Evolutionary conservation across 495 filamentous ascomycete species (phyloP).

Genomic region (Penicillium ochrochloron): DNA sequence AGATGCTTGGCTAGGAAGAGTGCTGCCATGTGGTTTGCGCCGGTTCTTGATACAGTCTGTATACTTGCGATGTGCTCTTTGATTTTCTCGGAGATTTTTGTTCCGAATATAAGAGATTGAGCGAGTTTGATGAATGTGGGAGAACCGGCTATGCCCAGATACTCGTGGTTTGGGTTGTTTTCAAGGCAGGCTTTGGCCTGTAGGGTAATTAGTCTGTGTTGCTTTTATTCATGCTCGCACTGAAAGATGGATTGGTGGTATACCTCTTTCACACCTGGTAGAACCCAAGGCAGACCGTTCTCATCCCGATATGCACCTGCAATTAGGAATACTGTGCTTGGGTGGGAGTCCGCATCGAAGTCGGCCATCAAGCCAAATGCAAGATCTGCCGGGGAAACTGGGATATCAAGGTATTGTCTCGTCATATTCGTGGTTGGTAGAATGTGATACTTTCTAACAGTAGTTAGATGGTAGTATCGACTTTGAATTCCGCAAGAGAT

Average conservation of each 20-base stretch:
- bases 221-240: background rate
- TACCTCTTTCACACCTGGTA: slow-evolving; percentile 17
- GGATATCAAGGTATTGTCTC: slow-evolving; percentile 4
- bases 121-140: slow-evolving; percentile 6
- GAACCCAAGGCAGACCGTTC: slow-evolving; percentile 10
- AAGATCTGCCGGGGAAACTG: slow-evolving; percentile 8
- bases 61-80: slow-evolving; percentile 11
- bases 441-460: background rate
- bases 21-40: slow-evolving; percentile 77
- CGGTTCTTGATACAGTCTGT: slow-evolving; percentile 83
- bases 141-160: slow-evolving; percentile 13
- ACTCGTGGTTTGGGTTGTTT: slow-evolving; percentile 18
- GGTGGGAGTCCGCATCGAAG: slow-evolving; percentile 13
- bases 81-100: background rate
- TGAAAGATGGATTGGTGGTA: background rate
- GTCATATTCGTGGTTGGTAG: background rate
- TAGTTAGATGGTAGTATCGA: background rate
- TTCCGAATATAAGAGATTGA: background rate
- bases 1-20: slow-evolving; percentile 62
- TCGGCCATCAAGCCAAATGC: slow-evolving; percentile 16
- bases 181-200: slow-evolving; percentile 16
- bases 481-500: background rate
- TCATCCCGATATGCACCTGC: slow-evolving; percentile 18
- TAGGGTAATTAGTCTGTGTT: background rate
- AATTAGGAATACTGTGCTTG: slow-evolving; percentile 14